Conservation (phyloP, 805 yeast genomes). For the Teunomyces cretensis region DNA sequence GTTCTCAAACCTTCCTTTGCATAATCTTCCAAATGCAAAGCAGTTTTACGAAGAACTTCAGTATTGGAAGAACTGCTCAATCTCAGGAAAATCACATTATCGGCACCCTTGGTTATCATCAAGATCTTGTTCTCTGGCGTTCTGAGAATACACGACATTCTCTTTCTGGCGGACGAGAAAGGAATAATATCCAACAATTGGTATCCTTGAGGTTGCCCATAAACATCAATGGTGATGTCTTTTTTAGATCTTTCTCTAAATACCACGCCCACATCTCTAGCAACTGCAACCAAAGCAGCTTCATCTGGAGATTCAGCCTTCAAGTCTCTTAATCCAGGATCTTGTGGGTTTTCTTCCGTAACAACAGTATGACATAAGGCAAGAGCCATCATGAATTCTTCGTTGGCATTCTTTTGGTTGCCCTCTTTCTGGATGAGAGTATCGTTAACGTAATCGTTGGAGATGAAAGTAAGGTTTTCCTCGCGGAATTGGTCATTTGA, state of each 20-base stretch:
- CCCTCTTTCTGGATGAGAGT: constrained; percentile 33
- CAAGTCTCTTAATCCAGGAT: constrained; percentile 45
- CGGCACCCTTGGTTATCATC: constrained; percentile 72
- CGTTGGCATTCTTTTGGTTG: constrained; percentile 48
- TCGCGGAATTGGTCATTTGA: constrained; percentile 42
- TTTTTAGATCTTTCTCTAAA: constrained; percentile 55
- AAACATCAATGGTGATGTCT: constrained; percentile 41
- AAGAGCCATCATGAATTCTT: constrained; percentile 60
- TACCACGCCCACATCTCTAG: constrained; percentile 70
- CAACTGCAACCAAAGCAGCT: constrained; percentile 74
- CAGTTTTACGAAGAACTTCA: constrained; percentile 54
- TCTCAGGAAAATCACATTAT: constrained; percentile 59
- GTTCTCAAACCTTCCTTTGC: constrained; percentile 81
- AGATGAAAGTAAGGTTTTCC: constrained; percentile 58
- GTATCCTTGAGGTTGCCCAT: constrained; percentile 46
- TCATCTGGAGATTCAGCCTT: constrained; percentile 87
- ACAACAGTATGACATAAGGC: constrained; percentile 78
- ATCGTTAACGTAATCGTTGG: constrained; percentile 58
- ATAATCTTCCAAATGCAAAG: constrained; percentile 61
- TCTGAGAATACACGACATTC: constrained; percentile 73
- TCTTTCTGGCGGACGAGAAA: constrained; percentile 69
- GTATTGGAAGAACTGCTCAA: constrained; percentile 33
- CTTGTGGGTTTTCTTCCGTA: constrained; percentile 49
- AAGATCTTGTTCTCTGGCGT: constrained; percentile 42
- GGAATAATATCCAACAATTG: constrained; percentile 57